phyloP scores from a whole-genome alignment of 257 asterid genomes.

The Hygrophila difformis region DNA sequence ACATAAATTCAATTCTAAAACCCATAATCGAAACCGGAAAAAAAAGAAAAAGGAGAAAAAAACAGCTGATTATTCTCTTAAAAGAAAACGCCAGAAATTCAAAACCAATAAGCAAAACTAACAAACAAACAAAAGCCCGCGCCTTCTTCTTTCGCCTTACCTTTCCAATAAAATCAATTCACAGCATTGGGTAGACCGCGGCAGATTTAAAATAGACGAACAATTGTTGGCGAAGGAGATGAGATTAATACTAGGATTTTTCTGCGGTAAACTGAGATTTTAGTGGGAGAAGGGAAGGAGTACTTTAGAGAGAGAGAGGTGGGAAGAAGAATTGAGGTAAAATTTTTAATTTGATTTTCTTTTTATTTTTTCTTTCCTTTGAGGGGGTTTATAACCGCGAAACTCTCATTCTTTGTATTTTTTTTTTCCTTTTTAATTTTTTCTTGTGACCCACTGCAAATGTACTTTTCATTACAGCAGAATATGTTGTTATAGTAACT shows the following conservation, averaged over 20 bases:
- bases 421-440: neutral
- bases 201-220: constrained; percentile 20
- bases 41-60: constrained; percentile 15
- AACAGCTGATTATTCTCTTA: constrained; percentile 16
- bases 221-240: constrained; percentile 18
- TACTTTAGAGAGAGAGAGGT: constrained; percentile 25
- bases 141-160: constrained; percentile 16
- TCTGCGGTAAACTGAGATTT: constrained; percentile 27
- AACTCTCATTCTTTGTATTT: constrained; percentile 34
- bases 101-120: neutral
- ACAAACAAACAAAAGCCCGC: neutral
- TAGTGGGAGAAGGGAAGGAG: constrained; percentile 32
- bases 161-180: constrained; percentile 32
- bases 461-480: no score
- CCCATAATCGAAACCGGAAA: constrained; percentile 17
- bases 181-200: constrained; percentile 19
- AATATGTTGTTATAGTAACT: no score
- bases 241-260: constrained; percentile 28
- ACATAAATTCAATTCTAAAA: no score
- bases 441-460: no score
- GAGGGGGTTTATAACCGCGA: constrained; percentile 51
- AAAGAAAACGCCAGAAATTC: neutral
- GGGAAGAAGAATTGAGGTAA: constrained; percentile 26
- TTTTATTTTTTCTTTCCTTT: no score
- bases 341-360: constrained; percentile 14